Evolutionary conservation across 345 rosid species (phyloP).

Genomic region (Adansonia digitata): DNA sequence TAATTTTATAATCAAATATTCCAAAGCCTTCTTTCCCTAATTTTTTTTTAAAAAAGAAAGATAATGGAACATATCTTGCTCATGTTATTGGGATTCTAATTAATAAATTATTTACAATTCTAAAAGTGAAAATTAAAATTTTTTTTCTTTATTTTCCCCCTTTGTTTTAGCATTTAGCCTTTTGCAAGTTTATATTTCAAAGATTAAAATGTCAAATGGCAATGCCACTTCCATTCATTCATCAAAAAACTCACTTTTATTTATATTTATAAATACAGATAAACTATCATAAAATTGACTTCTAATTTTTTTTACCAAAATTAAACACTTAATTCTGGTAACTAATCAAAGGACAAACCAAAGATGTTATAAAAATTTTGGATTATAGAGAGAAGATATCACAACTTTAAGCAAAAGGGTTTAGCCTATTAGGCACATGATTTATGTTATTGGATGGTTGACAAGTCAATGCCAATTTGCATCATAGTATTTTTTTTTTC

Average conservation of each 20-base stretch:
- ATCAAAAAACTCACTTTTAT: background rate
- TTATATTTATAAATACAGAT: background rate
- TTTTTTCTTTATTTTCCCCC: background rate
- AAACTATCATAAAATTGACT: background rate
- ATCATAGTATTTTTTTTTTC: background rate
- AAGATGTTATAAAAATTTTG: background rate
- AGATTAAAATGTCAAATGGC: background rate
- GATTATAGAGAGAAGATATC: background rate
- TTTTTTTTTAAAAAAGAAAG: too few species aligned
- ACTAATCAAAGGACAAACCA: background rate
- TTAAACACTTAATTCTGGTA: too few species aligned
- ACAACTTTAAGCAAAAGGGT: background rate
- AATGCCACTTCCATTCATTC: background rate
- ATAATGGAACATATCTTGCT: too few species aligned
- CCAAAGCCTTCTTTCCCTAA: too few species aligned
- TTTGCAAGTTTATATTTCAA: background rate
- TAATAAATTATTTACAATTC: background rate
- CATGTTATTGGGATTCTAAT: background rate
- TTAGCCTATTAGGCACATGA: background rate
- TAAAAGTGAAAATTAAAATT: too few species aligned
- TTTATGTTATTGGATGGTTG: background rate
- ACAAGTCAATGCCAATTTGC: background rate
- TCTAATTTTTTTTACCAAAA: background rate
- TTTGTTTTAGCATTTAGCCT: background rate
- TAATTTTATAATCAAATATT: too few species aligned